Conservation (phyloP, 345 rosid species). For the Bruguiera parviflora region DNA sequence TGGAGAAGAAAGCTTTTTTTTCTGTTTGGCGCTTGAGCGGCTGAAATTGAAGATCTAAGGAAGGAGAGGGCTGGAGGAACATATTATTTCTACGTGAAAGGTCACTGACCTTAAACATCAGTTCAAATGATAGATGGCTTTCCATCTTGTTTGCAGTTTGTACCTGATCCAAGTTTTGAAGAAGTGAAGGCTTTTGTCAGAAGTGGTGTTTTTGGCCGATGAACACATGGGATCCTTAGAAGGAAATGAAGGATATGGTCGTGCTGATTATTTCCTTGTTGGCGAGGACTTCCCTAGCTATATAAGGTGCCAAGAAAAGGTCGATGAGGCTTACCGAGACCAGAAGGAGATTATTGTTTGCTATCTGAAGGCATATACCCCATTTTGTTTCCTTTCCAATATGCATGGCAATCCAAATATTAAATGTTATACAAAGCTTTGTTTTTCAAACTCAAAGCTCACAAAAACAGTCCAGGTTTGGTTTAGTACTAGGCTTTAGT, state of each 20-base stretch:
- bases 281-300: conserved; percentile 60
- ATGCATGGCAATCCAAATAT: too few relatives aligned
- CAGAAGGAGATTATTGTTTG: conserved; percentile 36
- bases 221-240: conserved; percentile 52
- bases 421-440: too few relatives aligned
- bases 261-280: conserved; percentile 53
- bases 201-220: conserved; percentile 40
- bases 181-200: conserved; percentile 47
- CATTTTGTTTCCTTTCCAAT: too few relatives aligned
- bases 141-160: conserved; percentile 27
- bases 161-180: conserved; percentile 42
- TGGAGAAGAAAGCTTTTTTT: conserved; percentile 52
- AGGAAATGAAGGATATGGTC: conserved; percentile 51
- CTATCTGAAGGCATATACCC: not conserved
- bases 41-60: conserved; percentile 45
- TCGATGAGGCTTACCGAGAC: conserved; percentile 53
- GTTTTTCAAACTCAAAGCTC: too few relatives aligned
- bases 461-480: too few relatives aligned
- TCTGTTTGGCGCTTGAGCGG: conserved; percentile 46
- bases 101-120: not conserved
- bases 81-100: not conserved
- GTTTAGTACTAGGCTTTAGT: too few relatives aligned
- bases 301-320: conserved; percentile 54
- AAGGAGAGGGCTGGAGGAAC: conserved; percentile 44
- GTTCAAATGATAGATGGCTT: not conserved